A percentile compares a stretch with the other conserved stretches of the same genome.
These are phyloP conservation scores for Coemansia sp. DNA, from an alignment of 192 early-diverging fungal species.

Conservation along the genomic window DNA sequence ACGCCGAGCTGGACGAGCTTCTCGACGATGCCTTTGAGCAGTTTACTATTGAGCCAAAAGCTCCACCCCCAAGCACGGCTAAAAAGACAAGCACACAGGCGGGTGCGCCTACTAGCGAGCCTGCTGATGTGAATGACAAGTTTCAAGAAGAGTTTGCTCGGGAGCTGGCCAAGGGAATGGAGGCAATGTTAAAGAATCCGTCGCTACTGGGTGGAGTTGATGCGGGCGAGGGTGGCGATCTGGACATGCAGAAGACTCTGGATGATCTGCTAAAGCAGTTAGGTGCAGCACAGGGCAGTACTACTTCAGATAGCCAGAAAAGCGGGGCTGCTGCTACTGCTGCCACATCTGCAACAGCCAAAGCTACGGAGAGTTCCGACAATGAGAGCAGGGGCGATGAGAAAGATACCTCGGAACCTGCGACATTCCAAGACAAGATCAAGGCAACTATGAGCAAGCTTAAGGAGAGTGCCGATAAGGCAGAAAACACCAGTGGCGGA, in stretches of 20 bases:
- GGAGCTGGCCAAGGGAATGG: conserved; percentile 79
- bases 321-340: conserved; percentile 4
- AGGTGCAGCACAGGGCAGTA: conserved; percentile 46
- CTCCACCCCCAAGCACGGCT: conserved; percentile 21
- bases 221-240: conserved; percentile 16
- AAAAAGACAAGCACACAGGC: conserved; percentile 9
- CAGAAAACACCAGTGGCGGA: conserved; percentile 62
- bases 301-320: conserved; percentile 30
- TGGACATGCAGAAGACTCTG: conserved; percentile 69
- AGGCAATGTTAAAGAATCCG: conserved; percentile 53
- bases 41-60: conserved; percentile 54
- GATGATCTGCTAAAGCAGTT: conserved; percentile 69
- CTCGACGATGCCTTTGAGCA: conserved; percentile 78
- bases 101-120: neutral
- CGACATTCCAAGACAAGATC: conserved; percentile 85
- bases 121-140: conserved; percentile 22
- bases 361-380: neutral
- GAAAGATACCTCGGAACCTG: neutral
- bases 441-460: conserved; percentile 87
- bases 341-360: neutral
- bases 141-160: conserved; percentile 72
- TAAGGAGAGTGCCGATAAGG: conserved; percentile 78
- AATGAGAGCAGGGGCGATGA: neutral
- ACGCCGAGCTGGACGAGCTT: conserved; percentile 67
- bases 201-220: conserved; percentile 18